Evolutionary conservation across 2,329 filamentous ascomycete species (phyloP).

Genomic region (Shiraia bambusicola): DNA sequence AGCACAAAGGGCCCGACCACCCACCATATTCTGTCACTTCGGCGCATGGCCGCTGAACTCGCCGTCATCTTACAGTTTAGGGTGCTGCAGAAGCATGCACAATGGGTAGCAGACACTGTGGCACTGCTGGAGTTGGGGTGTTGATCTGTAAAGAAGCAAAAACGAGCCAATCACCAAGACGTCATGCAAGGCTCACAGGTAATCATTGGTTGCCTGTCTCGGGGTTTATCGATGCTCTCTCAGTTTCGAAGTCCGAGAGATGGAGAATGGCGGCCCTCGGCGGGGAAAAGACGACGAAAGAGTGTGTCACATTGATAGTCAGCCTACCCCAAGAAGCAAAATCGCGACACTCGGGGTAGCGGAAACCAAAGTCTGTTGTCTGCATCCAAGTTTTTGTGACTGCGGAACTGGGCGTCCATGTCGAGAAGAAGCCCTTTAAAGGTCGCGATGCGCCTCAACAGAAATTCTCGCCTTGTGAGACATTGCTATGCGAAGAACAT

Average conservation of each 20-base stretch:
- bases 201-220: conserved; percentile 19
- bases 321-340: not conserved
- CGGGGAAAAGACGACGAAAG: not conserved
- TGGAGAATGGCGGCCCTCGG: conserved; percentile 1
- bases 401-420: not conserved
- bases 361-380: not conserved
- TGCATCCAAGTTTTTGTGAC: not conserved
- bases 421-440: not conserved
- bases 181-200: conserved; percentile 14
- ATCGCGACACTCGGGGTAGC: not conserved
- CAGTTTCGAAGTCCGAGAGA: conserved; percentile 32
- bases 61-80: conserved; percentile 17
- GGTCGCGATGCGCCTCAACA: not conserved
- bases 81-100: conserved; percentile 10
- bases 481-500: too few species aligned
- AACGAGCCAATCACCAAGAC: conserved; percentile 25
- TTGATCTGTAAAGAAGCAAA: conserved; percentile 13
- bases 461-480: not conserved
- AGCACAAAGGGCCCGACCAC: conserved; percentile 14
- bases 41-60: conserved; percentile 17
- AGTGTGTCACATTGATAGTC: not conserved
- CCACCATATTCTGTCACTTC: conserved; percentile 4
- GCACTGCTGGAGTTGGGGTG: conserved; percentile 22
- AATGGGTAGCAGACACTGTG: conserved; percentile 18
- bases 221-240: conserved; percentile 14